A percentile compares a stretch with the other conserved stretches of the same genome.
phyloP scores from a whole-genome alignment of 225 moss, liverwort and hornwort species.

The Sphagnum tenellum region DNA sequence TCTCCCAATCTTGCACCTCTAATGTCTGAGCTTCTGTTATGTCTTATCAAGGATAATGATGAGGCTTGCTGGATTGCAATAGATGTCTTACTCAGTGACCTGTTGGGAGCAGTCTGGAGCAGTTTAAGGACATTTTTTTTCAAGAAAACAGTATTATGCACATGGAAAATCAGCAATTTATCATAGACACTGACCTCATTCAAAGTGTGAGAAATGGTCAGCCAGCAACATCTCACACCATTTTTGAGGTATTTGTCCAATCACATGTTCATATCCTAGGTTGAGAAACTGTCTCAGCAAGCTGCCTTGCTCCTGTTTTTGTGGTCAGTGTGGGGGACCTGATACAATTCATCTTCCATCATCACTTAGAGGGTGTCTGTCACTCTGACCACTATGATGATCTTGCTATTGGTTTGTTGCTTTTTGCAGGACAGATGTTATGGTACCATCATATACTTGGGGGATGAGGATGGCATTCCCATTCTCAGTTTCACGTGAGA shows the following conservation, averaged over 20 bases:
- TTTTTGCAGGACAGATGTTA: slow-evolving; percentile 30
- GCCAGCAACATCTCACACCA: slow-evolving; percentile 8
- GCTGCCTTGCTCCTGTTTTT: neutral
- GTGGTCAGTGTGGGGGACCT: neutral
- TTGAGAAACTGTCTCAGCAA: neutral
- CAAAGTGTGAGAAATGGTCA: slow-evolving; percentile 13
- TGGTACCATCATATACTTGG: slow-evolving; percentile 30
- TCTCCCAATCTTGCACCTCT: neutral
- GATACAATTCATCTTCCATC: neutral
- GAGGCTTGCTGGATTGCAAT: neutral
- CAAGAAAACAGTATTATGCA: slow-evolving; percentile 45
- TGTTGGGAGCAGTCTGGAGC: slow-evolving; percentile 39
- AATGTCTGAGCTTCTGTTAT: neutral
- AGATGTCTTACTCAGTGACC: neutral
- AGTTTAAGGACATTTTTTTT: slow-evolving; percentile 55
- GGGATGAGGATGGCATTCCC: slow-evolving; percentile 43
- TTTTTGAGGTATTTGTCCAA: slow-evolving; percentile 26
- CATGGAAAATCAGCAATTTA: slow-evolving; percentile 11
- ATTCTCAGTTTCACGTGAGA: slow-evolving; percentile 48
- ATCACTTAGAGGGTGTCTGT: too few species aligned
- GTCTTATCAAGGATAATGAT: neutral
- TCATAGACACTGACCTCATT: slow-evolving; percentile 8
- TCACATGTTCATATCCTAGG: neutral
- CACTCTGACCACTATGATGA: too few species aligned
- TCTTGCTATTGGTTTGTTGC: too few species aligned